Base-by-base conservation (phyloP, 1,284 basidiomycete genomes). In the Moesziomyces antarcticus region DNA sequence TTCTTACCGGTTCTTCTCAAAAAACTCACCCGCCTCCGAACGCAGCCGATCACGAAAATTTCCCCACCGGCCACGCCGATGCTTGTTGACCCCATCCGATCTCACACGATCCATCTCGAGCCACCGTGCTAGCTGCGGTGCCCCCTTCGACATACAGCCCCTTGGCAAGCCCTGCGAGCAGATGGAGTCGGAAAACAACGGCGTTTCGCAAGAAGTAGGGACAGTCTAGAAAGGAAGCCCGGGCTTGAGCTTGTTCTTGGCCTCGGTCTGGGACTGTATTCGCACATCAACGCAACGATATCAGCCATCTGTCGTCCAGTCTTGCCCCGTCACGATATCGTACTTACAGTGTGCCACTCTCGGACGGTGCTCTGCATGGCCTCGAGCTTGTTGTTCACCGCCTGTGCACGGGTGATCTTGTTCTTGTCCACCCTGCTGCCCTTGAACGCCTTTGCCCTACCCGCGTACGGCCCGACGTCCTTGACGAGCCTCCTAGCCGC, bases 371-470 rank as follows among this genome's bases (percentile, higher is more conserved):
- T 42, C 21, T 74, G 11, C 78, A 79, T 79, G 14, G 50, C 56
- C 4, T 52, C 43, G 45, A 74, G 30, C 43, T 71, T 74, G 5
- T 5, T 16, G 37, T 65, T 16, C 5, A 79, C 61, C 24, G 56
- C 61, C 14, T 51, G 33, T 7, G 14, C 20, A 30, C 78, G 62
- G 30, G 24, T 37, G 20, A 14, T 9, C 37, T 66, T 60, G 16
- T 55, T 65, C 48, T 70, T 64, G 25, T 79, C 78, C 37, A 73
- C 70, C 27, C 54, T 55, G 40, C 63, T 56, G 16, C 78, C 78
- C 47, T 79, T 79, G 61, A 79, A 79, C 48, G 73, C 65, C 54
- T 64, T 71, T 1, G 62, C 45, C 25, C 78, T 70, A 9, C 78
- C 78, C 3, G 65, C 48, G 21, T 79, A 79, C 16, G 78, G 78